Percentiles rank a stretch among this genome's conserved stretches.
Evolutionary conservation across 805 yeast species (phyloP).

Genomic region (Hanseniaspora clermontiae): DNA sequence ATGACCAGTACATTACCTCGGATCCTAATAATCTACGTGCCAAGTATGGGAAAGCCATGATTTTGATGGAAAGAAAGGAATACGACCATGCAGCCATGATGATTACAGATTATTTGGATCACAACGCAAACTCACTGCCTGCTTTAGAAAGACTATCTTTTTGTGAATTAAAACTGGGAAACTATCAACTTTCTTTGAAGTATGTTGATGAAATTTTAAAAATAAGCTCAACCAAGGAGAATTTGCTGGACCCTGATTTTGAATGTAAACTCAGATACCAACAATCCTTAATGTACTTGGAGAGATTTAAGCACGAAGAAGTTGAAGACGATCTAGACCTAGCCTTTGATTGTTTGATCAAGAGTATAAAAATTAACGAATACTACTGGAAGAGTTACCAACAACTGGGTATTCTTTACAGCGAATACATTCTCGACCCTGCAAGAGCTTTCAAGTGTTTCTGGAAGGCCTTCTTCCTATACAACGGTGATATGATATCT

Average conservation of each 20-base stretch:
- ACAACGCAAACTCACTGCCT: conserved; percentile 40
- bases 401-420: conserved; percentile 63
- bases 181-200: conserved; percentile 36
- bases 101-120: conserved; percentile 38
- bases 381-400: conserved; percentile 71
- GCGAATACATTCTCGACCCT: conserved; percentile 43
- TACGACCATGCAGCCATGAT: conserved; percentile 41
- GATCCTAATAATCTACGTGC: conserved; percentile 45
- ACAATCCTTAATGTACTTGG: conserved; percentile 46
- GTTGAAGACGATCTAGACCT: conserved; percentile 28
- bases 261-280: conserved; percentile 60
- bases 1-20: conserved; percentile 44
- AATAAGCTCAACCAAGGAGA: conserved; percentile 37
- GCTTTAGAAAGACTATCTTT: conserved; percentile 65
- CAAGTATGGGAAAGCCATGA: conserved; percentile 68
- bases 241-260: conserved; percentile 29
- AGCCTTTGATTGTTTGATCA: conserved; percentile 48
- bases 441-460: conserved; percentile 73
- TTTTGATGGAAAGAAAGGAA: conserved; percentile 54
- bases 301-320: conserved; percentile 14
- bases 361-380: conserved; percentile 50
- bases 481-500: conserved; percentile 60
- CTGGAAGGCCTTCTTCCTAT: conserved; percentile 78
- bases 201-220: conserved; percentile 21
- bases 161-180: conserved; percentile 51